Conservation (phyloP, 2,329 filamentous ascomycete genomes). For the Curvularia verruculosa region DNA sequence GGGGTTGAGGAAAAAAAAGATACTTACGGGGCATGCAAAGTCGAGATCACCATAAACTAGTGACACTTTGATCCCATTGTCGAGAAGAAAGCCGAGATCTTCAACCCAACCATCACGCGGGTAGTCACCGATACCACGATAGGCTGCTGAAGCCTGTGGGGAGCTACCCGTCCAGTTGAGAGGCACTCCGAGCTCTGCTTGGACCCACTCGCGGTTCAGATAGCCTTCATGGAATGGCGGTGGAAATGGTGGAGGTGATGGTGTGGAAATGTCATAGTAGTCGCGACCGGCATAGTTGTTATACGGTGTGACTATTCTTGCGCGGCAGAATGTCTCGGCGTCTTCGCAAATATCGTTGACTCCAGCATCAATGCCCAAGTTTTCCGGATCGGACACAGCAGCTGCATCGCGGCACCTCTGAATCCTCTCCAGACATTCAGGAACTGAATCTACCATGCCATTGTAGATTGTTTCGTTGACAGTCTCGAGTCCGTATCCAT, state of each 20-base stretch:
- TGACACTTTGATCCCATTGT: slow-evolving; percentile 43
- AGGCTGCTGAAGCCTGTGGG: slow-evolving; percentile 26
- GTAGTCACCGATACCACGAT: slow-evolving; percentile 49
- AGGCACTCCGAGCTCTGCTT: slow-evolving; percentile 18
- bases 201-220: slow-evolving; percentile 22
- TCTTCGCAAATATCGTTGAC: slow-evolving; percentile 55
- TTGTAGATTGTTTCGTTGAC: slow-evolving; percentile 26
- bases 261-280: slow-evolving; percentile 29
- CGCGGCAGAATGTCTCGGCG: slow-evolving; percentile 56
- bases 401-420: slow-evolving; percentile 22
- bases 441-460: slow-evolving; percentile 20
- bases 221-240: slow-evolving; percentile 19
- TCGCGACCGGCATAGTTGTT: slow-evolving; percentile 23
- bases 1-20: too few relatives aligned
- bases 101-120: slow-evolving; percentile 52
- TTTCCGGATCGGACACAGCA: slow-evolving; percentile 44
- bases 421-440: slow-evolving; percentile 24
- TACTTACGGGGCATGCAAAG: slow-evolving; percentile 27
- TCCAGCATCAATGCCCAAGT: slow-evolving; percentile 29
- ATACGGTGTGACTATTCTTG: slow-evolving; percentile 25
- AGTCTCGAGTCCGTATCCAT: slow-evolving; percentile 19
- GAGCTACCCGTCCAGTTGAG: slow-evolving; percentile 24
- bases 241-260: slow-evolving; percentile 34
- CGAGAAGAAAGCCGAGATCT: slow-evolving; percentile 57
- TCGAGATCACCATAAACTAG: slow-evolving; percentile 40